These are phyloP conservation scores for Quercus parvula DNA, from an alignment of 306 rosid genomes.

Conservation along the genomic window DNA sequence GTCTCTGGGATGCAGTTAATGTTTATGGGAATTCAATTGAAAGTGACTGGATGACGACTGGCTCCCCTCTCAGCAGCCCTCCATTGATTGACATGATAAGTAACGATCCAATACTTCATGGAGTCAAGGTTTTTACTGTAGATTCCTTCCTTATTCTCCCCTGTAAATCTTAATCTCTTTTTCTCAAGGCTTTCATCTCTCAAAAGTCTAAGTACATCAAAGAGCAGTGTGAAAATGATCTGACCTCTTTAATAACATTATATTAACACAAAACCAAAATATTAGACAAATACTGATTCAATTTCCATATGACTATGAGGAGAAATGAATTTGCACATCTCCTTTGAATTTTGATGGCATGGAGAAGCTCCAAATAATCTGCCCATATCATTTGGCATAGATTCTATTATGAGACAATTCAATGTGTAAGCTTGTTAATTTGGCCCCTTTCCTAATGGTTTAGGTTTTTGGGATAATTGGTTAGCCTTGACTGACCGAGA, in stretches of 20 bases:
- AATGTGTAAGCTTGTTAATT: not conserved
- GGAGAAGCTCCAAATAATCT: not conserved
- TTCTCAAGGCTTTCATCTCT: not conserved
- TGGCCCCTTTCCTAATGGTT: no score
- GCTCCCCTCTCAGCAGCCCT: slow-evolving; percentile 81
- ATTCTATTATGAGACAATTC: not conserved
- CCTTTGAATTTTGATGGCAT: not conserved
- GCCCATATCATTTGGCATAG: not conserved
- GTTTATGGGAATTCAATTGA: slow-evolving; percentile 72
- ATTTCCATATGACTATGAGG: not conserved
- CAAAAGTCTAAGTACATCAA: not conserved
- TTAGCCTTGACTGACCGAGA: no score
- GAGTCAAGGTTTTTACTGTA: slow-evolving; percentile 73
- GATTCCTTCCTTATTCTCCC: slow-evolving; percentile 11
- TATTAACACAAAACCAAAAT: not conserved
- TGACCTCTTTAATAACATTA: not conserved
- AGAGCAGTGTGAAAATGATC: not conserved
- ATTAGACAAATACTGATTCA: not conserved
- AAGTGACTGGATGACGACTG: slow-evolving; percentile 65
- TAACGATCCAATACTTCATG: slow-evolving; percentile 78
- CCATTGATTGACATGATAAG: slow-evolving; percentile 91
- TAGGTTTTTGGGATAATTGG: no score
- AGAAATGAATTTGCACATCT: not conserved
- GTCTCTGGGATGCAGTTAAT: slow-evolving; percentile 81
- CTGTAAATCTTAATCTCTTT: slow-evolving; percentile 1